A percentile compares a stretch with the other conserved stretches of the same genome.
Evolutionary conservation across 1,284 basidiomycete genomes (phyloP).

Genomic region (Leccinum laetum): DNA sequence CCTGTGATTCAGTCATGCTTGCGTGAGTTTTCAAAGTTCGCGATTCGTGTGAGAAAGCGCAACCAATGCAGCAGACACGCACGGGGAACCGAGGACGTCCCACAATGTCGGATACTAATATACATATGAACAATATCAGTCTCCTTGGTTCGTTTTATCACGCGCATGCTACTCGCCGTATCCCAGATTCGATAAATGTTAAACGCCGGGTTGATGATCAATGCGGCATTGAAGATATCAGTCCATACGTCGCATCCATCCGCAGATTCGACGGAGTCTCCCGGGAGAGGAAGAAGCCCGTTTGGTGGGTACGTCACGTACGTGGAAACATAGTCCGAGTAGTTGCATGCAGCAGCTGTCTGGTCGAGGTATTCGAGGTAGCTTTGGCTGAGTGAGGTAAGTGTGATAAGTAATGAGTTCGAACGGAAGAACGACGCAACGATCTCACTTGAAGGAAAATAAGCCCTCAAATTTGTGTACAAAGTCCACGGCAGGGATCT

Average conservation of each 20-base stretch:
- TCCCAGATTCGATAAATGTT: constrained; percentile 77
- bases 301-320: constrained; percentile 67
- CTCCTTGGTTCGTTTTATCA: neutral
- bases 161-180: constrained; percentile 38
- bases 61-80: neutral
- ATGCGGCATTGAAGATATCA: constrained; percentile 57
- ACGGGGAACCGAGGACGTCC: constrained; percentile 1
- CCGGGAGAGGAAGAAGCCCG: constrained; percentile 57
- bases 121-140: neutral
- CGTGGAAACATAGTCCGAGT: constrained; percentile 60
- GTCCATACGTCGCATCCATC: constrained; percentile 68
- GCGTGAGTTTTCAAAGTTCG: neutral
- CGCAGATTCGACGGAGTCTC: constrained; percentile 42
- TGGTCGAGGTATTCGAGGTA: constrained; percentile 61
- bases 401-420: neutral
- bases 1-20: neutral
- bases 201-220: constrained; percentile 71
- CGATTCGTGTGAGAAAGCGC: neutral
- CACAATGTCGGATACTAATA: constrained; percentile 35
- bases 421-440: neutral
- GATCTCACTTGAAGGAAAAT: constrained; percentile 64
- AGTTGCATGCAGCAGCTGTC: constrained; percentile 56
- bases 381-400: constrained; percentile 49
- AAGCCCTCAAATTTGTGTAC: constrained; percentile 52
- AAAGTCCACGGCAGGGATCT: constrained; percentile 21